Conservation (phyloP, 2,329 filamentous ascomycete species). For the Trichoderma pleuroti region DNA sequence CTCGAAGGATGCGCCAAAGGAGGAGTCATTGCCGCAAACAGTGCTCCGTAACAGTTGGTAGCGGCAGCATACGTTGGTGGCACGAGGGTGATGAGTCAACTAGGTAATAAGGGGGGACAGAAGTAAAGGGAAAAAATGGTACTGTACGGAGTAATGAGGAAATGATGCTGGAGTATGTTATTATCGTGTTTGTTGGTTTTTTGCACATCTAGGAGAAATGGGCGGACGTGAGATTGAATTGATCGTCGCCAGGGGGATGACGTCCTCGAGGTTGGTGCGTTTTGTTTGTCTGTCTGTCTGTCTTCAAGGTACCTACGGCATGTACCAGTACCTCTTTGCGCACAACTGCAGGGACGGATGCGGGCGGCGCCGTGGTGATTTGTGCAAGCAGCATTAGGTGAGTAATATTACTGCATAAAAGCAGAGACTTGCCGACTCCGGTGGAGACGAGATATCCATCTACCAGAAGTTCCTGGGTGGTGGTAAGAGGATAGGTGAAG, state of each 20-base stretch:
- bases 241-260: background rate
- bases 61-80: background rate
- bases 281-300: background rate
- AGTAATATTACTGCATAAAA: background rate
- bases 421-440: background rate
- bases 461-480: background rate
- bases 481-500: background rate
- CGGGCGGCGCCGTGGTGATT: background rate
- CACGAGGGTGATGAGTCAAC: background rate
- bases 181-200: background rate
- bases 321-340: background rate
- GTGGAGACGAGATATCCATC: background rate
- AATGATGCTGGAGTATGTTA: background rate
- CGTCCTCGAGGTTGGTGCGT: background rate
- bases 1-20: background rate
- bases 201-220: background rate
- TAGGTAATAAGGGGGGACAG: background rate
- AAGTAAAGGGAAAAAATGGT: background rate
- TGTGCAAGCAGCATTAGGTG: background rate
- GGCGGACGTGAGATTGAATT: background rate
- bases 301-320: background rate
- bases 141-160: background rate
- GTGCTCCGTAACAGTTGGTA: background rate
- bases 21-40: constrained; percentile 3
- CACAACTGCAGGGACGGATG: background rate